These are phyloP conservation scores for Rhinocladiella similis DNA, from an alignment of 2,329 filamentous ascomycete genomes.

Conservation along the genomic window DNA sequence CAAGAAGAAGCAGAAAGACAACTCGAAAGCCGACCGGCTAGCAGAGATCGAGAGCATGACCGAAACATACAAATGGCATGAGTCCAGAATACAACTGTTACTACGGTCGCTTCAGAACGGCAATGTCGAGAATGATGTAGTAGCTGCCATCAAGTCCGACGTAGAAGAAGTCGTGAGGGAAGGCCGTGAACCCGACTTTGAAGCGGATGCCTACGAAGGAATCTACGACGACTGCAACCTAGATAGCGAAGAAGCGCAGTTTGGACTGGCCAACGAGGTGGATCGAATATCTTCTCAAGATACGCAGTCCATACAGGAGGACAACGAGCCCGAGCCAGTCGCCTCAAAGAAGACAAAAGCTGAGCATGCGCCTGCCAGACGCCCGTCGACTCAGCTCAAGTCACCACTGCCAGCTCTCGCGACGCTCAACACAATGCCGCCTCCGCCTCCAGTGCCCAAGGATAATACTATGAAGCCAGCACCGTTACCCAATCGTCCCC, in stretches of 20 bases:
- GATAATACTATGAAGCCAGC: constrained; percentile 85
- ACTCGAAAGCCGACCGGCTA: constrained; percentile 80
- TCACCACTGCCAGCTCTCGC: constrained; percentile 85
- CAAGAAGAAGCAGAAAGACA: constrained; percentile 93
- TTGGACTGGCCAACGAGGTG: constrained; percentile 75
- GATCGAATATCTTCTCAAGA: constrained; percentile 95
- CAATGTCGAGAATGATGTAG: constrained; percentile 81
- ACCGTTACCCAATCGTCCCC: constrained; percentile 76
- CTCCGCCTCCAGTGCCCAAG: constrained; percentile 43
- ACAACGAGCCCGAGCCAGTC: constrained; percentile 53
- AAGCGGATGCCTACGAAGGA: constrained; percentile 75
- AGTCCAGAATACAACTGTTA: constrained; percentile 86
- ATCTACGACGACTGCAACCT: constrained; percentile 95
- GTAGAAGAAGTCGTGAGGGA: constrained; percentile 96
- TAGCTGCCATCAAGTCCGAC: constrained; percentile 83
- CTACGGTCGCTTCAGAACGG: constrained; percentile 90
- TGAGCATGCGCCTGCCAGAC: constrained; percentile 62
- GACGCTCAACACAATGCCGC: constrained; percentile 69
- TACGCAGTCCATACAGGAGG: constrained; percentile 86
- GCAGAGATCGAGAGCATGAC: constrained; percentile 80
- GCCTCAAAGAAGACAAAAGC: constrained; percentile 58
- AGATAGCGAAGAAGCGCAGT: constrained; percentile 86
- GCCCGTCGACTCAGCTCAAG: constrained; percentile 87
- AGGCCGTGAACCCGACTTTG: constrained; percentile 83
- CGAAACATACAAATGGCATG: constrained; percentile 96